Conservation (phyloP, 805 yeast genomes). For the Osmozyma mogii region DNA sequence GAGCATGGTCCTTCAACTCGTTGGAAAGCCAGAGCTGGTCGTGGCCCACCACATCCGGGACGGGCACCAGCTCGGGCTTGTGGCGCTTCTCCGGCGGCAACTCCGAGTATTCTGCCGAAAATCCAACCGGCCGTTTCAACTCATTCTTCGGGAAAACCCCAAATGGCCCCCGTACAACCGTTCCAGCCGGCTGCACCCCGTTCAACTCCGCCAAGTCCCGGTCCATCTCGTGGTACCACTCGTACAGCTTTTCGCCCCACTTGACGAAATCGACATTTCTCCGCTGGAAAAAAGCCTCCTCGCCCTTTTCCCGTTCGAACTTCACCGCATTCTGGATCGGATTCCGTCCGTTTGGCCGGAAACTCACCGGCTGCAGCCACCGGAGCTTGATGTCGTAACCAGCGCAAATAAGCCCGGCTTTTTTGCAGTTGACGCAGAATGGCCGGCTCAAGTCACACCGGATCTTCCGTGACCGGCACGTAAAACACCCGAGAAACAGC, state of each 20-base stretch:
- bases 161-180: slow-evolving; percentile 66
- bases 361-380: slow-evolving; percentile 55
- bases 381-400: slow-evolving; percentile 78
- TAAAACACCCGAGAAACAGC: slow-evolving; percentile 83
- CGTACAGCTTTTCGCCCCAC: slow-evolving; percentile 58
- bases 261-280: slow-evolving; percentile 66
- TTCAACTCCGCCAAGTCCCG: slow-evolving; percentile 53
- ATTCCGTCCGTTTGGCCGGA: slow-evolving; percentile 20
- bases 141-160: slow-evolving; percentile 48
- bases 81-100: background rate
- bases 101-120: background rate
- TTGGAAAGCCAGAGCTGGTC: slow-evolving; percentile 65
- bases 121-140: background rate
- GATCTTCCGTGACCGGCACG: slow-evolving; percentile 74
- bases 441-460: slow-evolving; percentile 75
- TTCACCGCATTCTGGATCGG: slow-evolving; percentile 23
- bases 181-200: slow-evolving; percentile 25
- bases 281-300: slow-evolving; percentile 48
- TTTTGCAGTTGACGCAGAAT: slow-evolving; percentile 59
- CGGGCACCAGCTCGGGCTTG: background rate
- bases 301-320: slow-evolving; percentile 16
- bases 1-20: slow-evolving; percentile 64
- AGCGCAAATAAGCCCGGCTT: slow-evolving; percentile 61
- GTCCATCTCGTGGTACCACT: slow-evolving; percentile 79
- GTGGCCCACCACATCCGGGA: slow-evolving; percentile 16